These are phyloP conservation scores for Pseudozyma sp. DNA, from an alignment of 1,284 basidiomycete genomes.

Conservation along the genomic window DNA sequence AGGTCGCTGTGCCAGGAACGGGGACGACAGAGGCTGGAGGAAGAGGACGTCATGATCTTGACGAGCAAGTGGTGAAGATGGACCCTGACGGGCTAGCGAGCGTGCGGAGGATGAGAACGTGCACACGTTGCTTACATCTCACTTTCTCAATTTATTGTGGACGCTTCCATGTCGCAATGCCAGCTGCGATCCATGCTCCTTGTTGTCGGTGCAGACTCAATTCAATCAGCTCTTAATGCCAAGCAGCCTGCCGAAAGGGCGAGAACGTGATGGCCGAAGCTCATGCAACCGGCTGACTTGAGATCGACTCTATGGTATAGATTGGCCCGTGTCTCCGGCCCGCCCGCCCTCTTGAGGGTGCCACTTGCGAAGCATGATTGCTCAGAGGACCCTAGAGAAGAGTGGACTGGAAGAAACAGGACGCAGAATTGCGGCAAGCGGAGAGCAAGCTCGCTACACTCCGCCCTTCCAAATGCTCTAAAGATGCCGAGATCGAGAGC, in stretches of 20 bases:
- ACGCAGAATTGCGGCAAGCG: background rate
- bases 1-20: background rate
- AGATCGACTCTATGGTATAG: background rate
- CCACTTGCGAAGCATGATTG: too few relatives aligned
- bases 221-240: too few relatives aligned
- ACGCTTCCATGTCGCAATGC: too few relatives aligned
- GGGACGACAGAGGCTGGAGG: background rate
- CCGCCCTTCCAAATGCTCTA: background rate
- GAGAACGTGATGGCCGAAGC: conserved; percentile 19
- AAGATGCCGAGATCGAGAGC: too few relatives aligned
- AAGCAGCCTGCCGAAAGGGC: conserved; percentile 1
- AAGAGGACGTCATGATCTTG: background rate
- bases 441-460: background rate
- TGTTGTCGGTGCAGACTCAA: too few relatives aligned
- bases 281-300: conserved; percentile 4
- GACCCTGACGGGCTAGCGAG: background rate
- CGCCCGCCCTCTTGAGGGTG: too few relatives aligned
- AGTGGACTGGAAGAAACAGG: background rate
- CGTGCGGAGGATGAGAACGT: conserved; percentile 8
- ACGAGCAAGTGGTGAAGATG: background rate
- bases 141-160: background rate
- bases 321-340: too few relatives aligned
- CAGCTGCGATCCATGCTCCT: too few relatives aligned
- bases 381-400: background rate
- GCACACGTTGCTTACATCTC: background rate